Evolutionary conservation across 768 basidiomycete genomes (phyloP).

Genomic region (Hygrocybe punicea): DNA sequence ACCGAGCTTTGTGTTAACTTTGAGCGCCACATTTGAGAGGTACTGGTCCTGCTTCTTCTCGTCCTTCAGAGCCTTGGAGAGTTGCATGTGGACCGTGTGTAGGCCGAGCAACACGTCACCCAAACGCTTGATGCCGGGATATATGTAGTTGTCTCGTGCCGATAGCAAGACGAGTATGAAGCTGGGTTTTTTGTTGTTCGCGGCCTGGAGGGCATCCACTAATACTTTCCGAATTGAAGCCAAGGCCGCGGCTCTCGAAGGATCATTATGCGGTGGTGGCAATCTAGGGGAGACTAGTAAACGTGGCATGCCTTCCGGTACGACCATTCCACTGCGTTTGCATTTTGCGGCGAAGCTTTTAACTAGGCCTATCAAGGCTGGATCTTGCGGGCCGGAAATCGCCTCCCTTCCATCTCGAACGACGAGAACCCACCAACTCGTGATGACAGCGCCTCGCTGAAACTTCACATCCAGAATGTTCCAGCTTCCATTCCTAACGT

Average conservation of each 20-base stretch:
- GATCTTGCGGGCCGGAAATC: conserved; percentile 44
- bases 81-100: conserved; percentile 70
- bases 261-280: conserved; percentile 28
- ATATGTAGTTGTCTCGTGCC: conserved; percentile 66
- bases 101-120: conserved; percentile 73
- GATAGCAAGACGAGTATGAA: conserved; percentile 73
- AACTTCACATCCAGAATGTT: conserved; percentile 74
- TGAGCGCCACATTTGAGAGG: conserved; percentile 76
- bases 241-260: conserved; percentile 38
- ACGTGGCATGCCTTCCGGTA: conserved; percentile 38
- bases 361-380: conserved; percentile 42
- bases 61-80: conserved; percentile 56
- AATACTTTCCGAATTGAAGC: conserved; percentile 42
- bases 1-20: conserved; percentile 80
- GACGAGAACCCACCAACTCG: conserved; percentile 65
- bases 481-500: conserved; percentile 64
- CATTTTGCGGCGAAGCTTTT: conserved; percentile 56
- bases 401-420: conserved; percentile 47
- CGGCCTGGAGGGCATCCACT: conserved; percentile 21
- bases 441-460: conserved; percentile 48
- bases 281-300: conserved; percentile 36
- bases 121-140: conserved; percentile 76
- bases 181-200: conserved; percentile 41
- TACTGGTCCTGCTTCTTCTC: conserved; percentile 69
- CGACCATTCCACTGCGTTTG: conserved; percentile 52